Percentiles rank a stretch among this genome's conserved stretches.
Conservation (phyloP, 2,329 filamentous ascomycete species). For the Trichoderma sp. region DNA sequence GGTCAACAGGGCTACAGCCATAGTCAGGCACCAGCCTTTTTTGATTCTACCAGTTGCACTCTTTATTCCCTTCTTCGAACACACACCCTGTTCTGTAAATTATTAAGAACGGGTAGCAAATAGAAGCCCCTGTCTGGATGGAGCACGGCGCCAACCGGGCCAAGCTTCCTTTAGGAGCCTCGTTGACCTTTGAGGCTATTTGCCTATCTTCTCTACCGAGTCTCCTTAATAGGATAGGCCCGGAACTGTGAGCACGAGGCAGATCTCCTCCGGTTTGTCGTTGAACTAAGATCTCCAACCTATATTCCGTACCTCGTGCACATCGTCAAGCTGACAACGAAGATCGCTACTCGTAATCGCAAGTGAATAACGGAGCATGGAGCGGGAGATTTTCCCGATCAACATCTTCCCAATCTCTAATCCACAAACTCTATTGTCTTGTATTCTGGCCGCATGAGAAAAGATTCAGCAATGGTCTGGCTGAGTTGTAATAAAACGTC, state of each 20-base stretch:
- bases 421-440: neutral
- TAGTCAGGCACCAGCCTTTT: conserved; percentile 18
- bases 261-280: conserved; percentile 4
- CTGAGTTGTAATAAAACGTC: neutral
- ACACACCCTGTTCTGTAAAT: neutral
- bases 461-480: neutral
- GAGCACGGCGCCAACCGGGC: conserved; percentile 18
- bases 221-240: conserved; percentile 12
- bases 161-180: conserved; percentile 18
- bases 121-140: neutral
- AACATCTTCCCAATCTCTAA: neutral
- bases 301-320: neutral
- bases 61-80: neutral
- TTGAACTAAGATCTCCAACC: neutral
- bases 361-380: conserved; percentile 1
- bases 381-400: conserved; percentile 25
- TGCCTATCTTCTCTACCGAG: conserved; percentile 2
- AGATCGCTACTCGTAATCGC: neutral
- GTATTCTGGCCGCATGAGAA: conserved; percentile 8
- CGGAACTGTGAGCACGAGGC: neutral
- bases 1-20: conserved; percentile 2
- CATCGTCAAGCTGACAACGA: neutral
- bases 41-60: neutral
- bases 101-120: neutral
- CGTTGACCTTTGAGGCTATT: conserved; percentile 8